phyloP scores from a whole-genome alignment of 352 stramenopile genomes.

The Phytopythium chamaehyphon region DNA sequence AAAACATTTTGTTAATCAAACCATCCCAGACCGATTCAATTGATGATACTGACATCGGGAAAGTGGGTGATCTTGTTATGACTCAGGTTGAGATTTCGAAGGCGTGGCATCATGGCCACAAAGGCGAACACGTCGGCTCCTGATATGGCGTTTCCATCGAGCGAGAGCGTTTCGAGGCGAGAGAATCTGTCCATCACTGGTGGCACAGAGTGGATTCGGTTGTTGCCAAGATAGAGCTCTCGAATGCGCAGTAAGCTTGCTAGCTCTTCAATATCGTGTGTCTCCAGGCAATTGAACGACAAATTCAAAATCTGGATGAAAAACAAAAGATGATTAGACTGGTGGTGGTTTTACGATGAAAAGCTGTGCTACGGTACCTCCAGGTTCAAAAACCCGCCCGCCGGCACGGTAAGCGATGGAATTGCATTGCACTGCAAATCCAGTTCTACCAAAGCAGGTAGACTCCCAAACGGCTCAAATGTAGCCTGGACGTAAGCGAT shows the following conservation, averaged over 20 bases:
- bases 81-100: slow-evolving; percentile 75
- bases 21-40: no score
- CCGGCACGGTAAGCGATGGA: slow-evolving; percentile 27
- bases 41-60: slow-evolving; percentile 34
- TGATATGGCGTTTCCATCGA: slow-evolving; percentile 74
- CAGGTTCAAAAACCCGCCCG: slow-evolving; percentile 57
- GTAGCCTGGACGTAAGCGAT: slow-evolving; percentile 21
- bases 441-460: slow-evolving; percentile 61
- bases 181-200: slow-evolving; percentile 76
- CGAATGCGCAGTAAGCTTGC: slow-evolving; percentile 72
- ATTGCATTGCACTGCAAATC: slow-evolving; percentile 83
- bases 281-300: slow-evolving; percentile 70
- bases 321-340: not conserved
- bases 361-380: slow-evolving; percentile 27
- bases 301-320: slow-evolving; percentile 58
- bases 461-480: slow-evolving; percentile 59
- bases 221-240: slow-evolving; percentile 74
- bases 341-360: not conserved
- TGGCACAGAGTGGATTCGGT: slow-evolving; percentile 62
- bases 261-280: slow-evolving; percentile 61
- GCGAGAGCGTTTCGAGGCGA: slow-evolving; percentile 66
- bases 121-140: slow-evolving; percentile 67
- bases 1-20: no score
- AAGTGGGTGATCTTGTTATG: slow-evolving; percentile 77
- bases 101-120: slow-evolving; percentile 53